Base-by-base conservation (phyloP, 2,329 filamentous ascomycete species). In the Herpotrichia juniperi region DNA sequence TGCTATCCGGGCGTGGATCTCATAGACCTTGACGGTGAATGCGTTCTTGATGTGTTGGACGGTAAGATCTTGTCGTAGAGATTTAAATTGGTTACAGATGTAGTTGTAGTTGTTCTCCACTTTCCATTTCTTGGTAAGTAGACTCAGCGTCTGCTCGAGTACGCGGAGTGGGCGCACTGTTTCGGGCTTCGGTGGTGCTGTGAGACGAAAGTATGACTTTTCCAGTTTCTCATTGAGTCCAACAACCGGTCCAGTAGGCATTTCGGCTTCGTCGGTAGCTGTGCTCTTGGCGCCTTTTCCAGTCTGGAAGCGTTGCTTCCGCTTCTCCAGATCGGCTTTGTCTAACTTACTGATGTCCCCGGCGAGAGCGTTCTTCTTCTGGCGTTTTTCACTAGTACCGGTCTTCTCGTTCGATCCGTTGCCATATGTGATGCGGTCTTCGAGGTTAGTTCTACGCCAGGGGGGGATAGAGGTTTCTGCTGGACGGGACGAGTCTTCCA, bases 21-120 rank as follows among this genome's bases (percentile, higher is more conserved):
- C 94, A 77, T 99, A 99, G 42, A 97, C 94, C 57, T 85, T 89
- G 59, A 97, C 93, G 22, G 94, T 97, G 73, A 99, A 97, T 47
- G 96, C 90, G 76, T 92, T 96, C 78, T 91, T 93, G 78, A 99
- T 92, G 69, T 91, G 93, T 77, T 99, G 94, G 49, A 99, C 94
- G 32, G 94, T 99, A 73, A 99, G 83, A 79, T 99, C 94, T 81
- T 99, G 94, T 55, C 94, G 91, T 74, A 99, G 83, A 14, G 94
- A 97, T 76, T 99, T 99, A 83, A 99, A 96, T 82, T 99, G 94
- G 73, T 99, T 93, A 84, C 94, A 97, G 59, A 97, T 96, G 77
- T 97, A 99, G 63, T 86, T 87, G 76, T 99, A 99, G 77, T 97
- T 96, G 77, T 87, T 88, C 66, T 97, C 92, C 63, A 87, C 86